phyloP scores from a whole-genome alignment of 495 filamentous ascomycete genomes.

The Platismatia glauca region DNA sequence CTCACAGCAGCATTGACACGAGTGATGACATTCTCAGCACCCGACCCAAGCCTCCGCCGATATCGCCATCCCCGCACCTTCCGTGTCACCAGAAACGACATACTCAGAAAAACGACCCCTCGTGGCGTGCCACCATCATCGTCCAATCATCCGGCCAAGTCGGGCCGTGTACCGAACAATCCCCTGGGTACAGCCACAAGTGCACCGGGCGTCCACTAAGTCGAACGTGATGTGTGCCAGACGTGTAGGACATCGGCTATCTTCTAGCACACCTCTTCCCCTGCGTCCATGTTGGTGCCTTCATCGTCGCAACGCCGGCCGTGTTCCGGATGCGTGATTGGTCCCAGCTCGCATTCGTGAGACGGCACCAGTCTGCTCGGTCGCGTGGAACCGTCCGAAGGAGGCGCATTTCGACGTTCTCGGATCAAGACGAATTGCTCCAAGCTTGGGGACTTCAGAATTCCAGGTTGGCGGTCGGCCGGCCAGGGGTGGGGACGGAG shows the following conservation, averaged over 20 bases:
- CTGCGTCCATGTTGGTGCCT: background rate
- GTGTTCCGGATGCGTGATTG: background rate
- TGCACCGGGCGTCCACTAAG: background rate
- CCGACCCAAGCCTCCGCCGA: background rate
- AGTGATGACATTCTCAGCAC: background rate
- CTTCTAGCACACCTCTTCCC: background rate
- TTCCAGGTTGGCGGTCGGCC: background rate
- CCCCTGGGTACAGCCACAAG: background rate
- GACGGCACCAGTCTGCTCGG: background rate
- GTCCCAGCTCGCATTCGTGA: background rate
- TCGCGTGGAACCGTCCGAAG: background rate
- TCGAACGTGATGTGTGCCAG: background rate
- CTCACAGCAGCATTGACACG: background rate
- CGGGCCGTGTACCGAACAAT: background rate
- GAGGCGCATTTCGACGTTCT: background rate
- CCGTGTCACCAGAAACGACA: background rate
- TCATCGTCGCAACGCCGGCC: background rate
- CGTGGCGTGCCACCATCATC: background rate
- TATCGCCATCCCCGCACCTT: background rate
- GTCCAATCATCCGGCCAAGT: background rate
- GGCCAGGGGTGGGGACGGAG: background rate
- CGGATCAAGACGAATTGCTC: background rate
- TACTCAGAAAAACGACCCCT: background rate
- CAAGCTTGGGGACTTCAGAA: background rate
- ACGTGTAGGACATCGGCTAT: background rate